Conservation (phyloP, 2,329 filamentous ascomycete genomes). For the Fusarium begoniae region DNA sequence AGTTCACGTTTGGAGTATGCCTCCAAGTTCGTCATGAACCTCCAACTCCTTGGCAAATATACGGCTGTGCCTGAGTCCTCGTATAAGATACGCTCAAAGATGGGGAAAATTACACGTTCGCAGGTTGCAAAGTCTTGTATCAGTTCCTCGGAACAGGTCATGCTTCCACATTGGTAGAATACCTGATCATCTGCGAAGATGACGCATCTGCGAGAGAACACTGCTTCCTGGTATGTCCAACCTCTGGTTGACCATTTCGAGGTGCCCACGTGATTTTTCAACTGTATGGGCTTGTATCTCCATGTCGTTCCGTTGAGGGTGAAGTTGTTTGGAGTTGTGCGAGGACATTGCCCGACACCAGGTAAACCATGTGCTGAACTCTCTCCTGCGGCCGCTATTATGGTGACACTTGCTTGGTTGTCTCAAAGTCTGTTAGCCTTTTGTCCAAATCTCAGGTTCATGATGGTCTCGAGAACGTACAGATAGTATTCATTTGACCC, state of each 20-base stretch:
- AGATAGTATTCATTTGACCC: not conserved
- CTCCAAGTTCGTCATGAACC: not conserved
- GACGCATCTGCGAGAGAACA: not conserved
- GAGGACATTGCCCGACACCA: not conserved
- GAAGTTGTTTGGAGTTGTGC: rapidly evolving
- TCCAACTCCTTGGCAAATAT: not conserved
- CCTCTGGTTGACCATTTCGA: not conserved
- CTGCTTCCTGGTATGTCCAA: not conserved
- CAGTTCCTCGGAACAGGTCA: not conserved
- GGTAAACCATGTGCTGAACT: not conserved
- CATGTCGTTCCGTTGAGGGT: not conserved
- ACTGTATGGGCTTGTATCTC: not conserved
- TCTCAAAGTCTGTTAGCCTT: not conserved
- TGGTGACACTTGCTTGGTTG: not conserved
- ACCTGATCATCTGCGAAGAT: not conserved
- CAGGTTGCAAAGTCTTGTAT: rapidly evolving
- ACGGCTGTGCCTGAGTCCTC: rapidly evolving
- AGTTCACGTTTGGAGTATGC: not conserved
- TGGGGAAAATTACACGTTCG: not conserved
- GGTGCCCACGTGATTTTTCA: not conserved
- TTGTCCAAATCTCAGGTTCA: not conserved
- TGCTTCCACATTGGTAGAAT: not conserved
- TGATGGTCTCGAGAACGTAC: not conserved
- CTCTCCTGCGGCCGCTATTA: not conserved
- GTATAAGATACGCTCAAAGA: rapidly evolving